phyloP scores from a whole-genome alignment of 257 asterid genomes.

The Verbena officinalis region DNA sequence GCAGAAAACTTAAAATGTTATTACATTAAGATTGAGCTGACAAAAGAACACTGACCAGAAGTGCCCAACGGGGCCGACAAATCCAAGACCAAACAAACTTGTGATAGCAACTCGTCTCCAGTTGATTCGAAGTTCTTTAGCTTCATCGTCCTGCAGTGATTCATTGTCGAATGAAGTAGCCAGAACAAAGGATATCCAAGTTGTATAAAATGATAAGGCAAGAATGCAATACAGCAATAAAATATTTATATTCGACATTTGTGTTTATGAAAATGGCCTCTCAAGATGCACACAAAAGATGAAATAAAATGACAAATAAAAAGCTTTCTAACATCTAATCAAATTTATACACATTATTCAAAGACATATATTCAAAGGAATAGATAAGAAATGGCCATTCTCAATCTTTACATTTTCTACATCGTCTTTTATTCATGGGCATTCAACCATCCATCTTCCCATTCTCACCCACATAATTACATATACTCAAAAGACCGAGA shows the following conservation, averaged over 20 bases:
- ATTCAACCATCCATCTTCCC: background rate
- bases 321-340: too few species aligned
- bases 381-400: background rate
- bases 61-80: constrained; percentile 94
- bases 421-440: background rate
- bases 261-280: background rate
- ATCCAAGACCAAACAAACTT: constrained; percentile 80
- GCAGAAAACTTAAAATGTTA: too few species aligned
- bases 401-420: background rate
- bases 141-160: constrained; percentile 51
- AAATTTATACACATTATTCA: too few species aligned
- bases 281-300: background rate
- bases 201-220: background rate
- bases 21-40: background rate
- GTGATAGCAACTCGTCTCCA: constrained; percentile 91
- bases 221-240: background rate
- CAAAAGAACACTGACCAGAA: constrained; percentile 65
- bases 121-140: constrained; percentile 59
- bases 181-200: background rate
- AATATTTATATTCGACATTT: background rate
- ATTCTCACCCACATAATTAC: background rate
- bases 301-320: too few species aligned
- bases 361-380: too few species aligned
- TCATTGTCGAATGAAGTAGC: constrained; percentile 1
- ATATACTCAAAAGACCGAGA: background rate